Evolutionary conservation across 441 rosid genomes (phyloP), one percentile per base, ranked within the genome.

Genomic region (Adansonia rubrostipa): DNA sequence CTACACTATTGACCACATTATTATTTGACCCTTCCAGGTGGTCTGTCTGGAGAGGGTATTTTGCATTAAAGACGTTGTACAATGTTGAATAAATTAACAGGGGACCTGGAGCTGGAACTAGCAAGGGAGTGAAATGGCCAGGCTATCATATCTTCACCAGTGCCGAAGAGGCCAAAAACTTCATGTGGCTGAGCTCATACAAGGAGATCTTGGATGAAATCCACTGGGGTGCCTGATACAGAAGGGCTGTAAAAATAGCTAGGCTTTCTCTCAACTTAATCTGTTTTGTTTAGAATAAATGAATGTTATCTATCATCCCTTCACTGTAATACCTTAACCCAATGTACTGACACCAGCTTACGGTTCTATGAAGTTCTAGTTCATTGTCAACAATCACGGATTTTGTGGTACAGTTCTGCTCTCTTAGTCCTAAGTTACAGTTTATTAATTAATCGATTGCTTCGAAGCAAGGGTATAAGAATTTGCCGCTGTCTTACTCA

Each of bases 51-150:
- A 74, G 24, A 0, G 87, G 88, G 0, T 90, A 88, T 2, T 88
- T 86, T 73, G 92, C 93, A 15, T 78, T 92, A 19, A 85, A 86
- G 53, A 94, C 97, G 0, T 62, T 94, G 84, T 90, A 87, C 36
- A 88, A 94, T 6, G 92, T 91, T 1, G 94, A 92, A 82, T 89
- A 91, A 47, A n/a, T 72, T 78, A 92, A 94, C 74, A 81, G 10
- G 8, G 97, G 94, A 45, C 81, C 88, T 0, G 91, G 96, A 9
- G 87, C 95, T 6, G 92, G 87, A n/a, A 86, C 90, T 5, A 81
- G 89, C 47, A 80, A 86, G 40, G 85, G 97, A 80, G 95, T 94
- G 10, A 89, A 78, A 0, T 92, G 97, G 98, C 51, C 86, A 0
- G 92, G 92, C 2, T 92, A 76, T 65, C 90, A 24, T 58, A 89